Percentiles rank a stretch among this genome's conserved stretches.
Evolutionary conservation across 768 basidiomycete species (phyloP).

Genomic region (Phanerochaete carnosa): DNA sequence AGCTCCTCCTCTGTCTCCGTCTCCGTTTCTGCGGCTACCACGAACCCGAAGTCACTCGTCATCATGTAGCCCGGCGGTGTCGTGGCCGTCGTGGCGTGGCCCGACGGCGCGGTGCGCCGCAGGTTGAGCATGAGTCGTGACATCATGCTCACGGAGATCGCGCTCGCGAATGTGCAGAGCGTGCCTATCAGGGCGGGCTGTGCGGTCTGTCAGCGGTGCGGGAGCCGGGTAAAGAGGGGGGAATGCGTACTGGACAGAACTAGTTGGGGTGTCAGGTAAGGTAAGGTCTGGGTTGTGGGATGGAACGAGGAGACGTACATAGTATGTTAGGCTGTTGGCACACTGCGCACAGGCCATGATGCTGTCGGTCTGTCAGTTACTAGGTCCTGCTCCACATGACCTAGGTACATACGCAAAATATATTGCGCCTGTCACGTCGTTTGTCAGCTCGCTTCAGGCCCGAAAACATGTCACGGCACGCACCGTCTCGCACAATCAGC

Average conservation of each 20-base stretch:
- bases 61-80: background rate
- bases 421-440: slow-evolving; percentile 40
- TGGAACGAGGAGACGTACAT: slow-evolving; percentile 21
- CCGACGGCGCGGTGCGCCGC: background rate
- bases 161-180: slow-evolving; percentile 48
- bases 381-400: background rate
- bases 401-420: slow-evolving; percentile 49
- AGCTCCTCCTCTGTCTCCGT: background rate
- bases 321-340: slow-evolving; percentile 43
- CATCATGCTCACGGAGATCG: slow-evolving; percentile 24
- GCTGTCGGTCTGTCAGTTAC: slow-evolving; percentile 24
- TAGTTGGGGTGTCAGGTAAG: background rate
- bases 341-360: slow-evolving; percentile 51
- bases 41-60: background rate
- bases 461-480: slow-evolving; percentile 13
- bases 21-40: background rate
- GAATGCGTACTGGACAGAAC: slow-evolving; percentile 24
- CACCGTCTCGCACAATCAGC: slow-evolving; percentile 49
- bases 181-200: slow-evolving; percentile 45
- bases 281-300: background rate
- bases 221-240: background rate
- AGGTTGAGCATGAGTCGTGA: slow-evolving; percentile 12
- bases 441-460: background rate
- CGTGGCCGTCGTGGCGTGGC: background rate
- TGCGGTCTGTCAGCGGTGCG: background rate